Percentiles rank a stretch among this genome's conserved stretches.
phyloP scores from a whole-genome alignment of 2,329 filamentous ascomycete genomes.

The Amauroascus verrucosus region DNA sequence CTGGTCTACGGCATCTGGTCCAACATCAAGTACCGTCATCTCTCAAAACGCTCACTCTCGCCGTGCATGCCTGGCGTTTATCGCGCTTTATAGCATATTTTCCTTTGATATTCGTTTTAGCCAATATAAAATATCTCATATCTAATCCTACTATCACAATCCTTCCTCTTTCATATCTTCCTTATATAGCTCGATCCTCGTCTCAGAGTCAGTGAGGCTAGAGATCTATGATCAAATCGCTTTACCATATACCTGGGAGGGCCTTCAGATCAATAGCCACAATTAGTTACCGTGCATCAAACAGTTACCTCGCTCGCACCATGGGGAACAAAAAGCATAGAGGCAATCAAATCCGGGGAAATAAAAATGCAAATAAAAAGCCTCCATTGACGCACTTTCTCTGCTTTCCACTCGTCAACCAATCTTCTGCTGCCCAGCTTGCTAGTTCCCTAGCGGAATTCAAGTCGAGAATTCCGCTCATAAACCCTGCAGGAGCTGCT shows the following conservation, averaged over 20 bases:
- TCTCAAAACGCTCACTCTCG: too few species aligned
- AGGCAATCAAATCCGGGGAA: background rate
- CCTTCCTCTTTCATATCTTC: too few species aligned
- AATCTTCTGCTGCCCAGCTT: conserved; percentile 53
- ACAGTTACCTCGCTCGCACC: background rate
- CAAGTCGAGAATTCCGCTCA: conserved; percentile 42
- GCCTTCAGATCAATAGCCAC: background rate
- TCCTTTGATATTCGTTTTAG: too few species aligned
- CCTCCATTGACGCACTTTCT: conserved; percentile 38
- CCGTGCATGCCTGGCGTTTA: too few species aligned
- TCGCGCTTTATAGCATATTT: too few species aligned
- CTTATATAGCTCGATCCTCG: too few species aligned
- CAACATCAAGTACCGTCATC: too few species aligned
- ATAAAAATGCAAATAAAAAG: conserved; percentile 2
- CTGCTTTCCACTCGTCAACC: conserved; percentile 52
- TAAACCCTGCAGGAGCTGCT: conserved; percentile 10
- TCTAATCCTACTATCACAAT: too few species aligned
- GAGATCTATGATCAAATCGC: background rate
- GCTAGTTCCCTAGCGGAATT: conserved; percentile 53
- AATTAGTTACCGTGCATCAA: background rate
- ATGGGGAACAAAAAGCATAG: conserved; percentile 10
- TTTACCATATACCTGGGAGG: background rate
- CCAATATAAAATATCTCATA: too few species aligned
- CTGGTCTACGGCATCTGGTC: too few species aligned
- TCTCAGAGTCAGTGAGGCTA: background rate